These are phyloP conservation scores for Jamesozyma rosinii DNA, from an alignment of 805 yeast species.

Conservation along the genomic window DNA sequence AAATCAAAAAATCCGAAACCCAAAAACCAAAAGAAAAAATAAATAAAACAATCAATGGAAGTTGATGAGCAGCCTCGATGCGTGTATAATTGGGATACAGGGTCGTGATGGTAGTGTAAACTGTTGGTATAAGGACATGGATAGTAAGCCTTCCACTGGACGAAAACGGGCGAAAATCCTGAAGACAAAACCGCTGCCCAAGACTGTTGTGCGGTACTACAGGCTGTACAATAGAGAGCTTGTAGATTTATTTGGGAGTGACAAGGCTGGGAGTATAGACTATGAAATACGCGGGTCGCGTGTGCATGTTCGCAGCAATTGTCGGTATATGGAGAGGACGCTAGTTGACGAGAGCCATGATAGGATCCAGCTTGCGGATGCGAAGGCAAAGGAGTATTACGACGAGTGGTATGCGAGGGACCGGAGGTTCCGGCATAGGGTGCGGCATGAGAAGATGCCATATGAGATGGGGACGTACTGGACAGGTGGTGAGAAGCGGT, in stretches of 20 bases:
- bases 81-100: too few species aligned
- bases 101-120: too few species aligned
- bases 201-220: slow-evolving; percentile 1
- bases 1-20: too few species aligned
- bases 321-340: slow-evolving; percentile 3
- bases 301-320: slow-evolving; percentile 2
- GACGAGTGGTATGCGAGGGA: neutral
- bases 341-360: neutral
- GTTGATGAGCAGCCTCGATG: too few species aligned
- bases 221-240: slow-evolving; percentile 6
- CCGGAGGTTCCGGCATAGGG: slow-evolving; percentile 7
- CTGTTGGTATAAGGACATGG: too few species aligned
- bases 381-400: neutral
- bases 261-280: neutral
- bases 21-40: too few species aligned
- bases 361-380: neutral
- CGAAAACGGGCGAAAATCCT: neutral
- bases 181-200: neutral
- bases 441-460: slow-evolving; percentile 4
- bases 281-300: slow-evolving; percentile 7
- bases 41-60: too few species aligned
- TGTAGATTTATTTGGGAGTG: slow-evolving; percentile 1
- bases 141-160: too few species aligned
- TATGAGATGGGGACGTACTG: slow-evolving; percentile 21
- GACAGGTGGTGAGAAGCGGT: slow-evolving; percentile 23